Conservation (phyloP, 2,329 filamentous ascomycete genomes). For the Zymoseptoria ardabiliae region DNA sequence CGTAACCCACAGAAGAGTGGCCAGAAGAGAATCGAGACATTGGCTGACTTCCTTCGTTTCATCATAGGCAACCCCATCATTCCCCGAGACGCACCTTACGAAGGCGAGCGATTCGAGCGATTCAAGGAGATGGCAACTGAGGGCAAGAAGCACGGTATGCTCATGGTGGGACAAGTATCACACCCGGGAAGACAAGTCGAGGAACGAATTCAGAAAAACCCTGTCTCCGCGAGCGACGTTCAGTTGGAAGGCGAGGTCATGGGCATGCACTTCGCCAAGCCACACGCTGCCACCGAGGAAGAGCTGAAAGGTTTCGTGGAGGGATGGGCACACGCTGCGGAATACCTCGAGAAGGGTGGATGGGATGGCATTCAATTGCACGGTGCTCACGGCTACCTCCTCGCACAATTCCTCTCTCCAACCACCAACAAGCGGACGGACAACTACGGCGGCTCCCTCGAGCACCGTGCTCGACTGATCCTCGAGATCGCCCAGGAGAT, state of each 20-base stretch:
- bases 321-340: conserved; percentile 54
- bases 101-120: conserved; percentile 52
- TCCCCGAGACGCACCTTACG: conserved; percentile 43
- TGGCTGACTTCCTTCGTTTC: not conserved
- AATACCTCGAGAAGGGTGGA: conserved; percentile 56
- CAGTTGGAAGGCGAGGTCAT: conserved; percentile 38
- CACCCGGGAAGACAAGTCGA: conserved; percentile 55
- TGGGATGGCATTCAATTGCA: conserved; percentile 47
- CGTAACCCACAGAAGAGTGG: no score
- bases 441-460: conserved; percentile 37
- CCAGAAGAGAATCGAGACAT: no score
- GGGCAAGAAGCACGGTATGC: conserved; percentile 50
- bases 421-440: conserved; percentile 39
- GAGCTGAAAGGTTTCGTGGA: conserved; percentile 54
- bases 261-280: conserved; percentile 48
- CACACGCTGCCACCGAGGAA: conserved; percentile 45
- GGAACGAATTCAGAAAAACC: conserved; percentile 40
- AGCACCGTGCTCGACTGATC: conserved; percentile 38
- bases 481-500: conserved; percentile 35
- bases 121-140: conserved; percentile 51
- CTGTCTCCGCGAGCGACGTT: conserved; percentile 46
- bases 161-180: conserved; percentile 54
- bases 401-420: conserved; percentile 39
- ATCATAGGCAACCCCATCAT: conserved; percentile 54
- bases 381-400: conserved; percentile 39